Evolutionary conservation across 2,329 filamentous ascomycete genomes (phyloP).

Genomic region (Podosphaera leucotricha): DNA sequence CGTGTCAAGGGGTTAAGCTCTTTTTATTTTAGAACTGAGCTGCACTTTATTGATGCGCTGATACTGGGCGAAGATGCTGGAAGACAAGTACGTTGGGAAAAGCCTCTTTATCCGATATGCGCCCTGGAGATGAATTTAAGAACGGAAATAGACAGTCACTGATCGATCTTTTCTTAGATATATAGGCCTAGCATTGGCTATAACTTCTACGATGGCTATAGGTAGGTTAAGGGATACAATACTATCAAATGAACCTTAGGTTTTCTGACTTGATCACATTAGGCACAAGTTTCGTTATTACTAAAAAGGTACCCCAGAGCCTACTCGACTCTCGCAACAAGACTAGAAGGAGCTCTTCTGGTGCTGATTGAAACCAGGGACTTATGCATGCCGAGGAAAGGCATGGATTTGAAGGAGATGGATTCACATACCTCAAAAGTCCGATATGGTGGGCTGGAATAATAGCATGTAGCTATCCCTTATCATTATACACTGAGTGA

Average conservation of each 20-base stretch:
- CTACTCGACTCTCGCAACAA: background rate
- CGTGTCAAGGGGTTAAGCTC: background rate
- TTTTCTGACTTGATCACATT: constrained; percentile 2
- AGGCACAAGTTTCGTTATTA: constrained; percentile 97
- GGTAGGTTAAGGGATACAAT: constrained; percentile 25
- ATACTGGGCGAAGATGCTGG: constrained; percentile 17
- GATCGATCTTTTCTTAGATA: constrained; percentile 29
- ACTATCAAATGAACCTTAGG: constrained; percentile 2
- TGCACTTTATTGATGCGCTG: background rate
- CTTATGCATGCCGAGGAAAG: constrained; percentile 73
- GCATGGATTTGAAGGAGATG: constrained; percentile 92
- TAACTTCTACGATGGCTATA: constrained; percentile 52
- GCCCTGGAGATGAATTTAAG: background rate
- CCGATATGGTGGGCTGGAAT: constrained; percentile 98
- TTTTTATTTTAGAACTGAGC: background rate
- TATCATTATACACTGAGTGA: background rate
- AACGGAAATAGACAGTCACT: constrained; percentile 5
- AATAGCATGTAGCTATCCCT: constrained; percentile 41
- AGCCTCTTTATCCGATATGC: background rate
- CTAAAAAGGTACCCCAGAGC: constrained; percentile 55
- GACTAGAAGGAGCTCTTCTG: background rate
- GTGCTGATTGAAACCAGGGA: constrained; percentile 29
- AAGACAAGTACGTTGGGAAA: constrained; percentile 21
- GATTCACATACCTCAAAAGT: constrained; percentile 79
- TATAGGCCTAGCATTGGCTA: constrained; percentile 51